These are phyloP conservation scores for Neopestalotiopsis clavispora DNA, from an alignment of 2,329 filamentous ascomycete genomes.

Conservation along the genomic window DNA sequence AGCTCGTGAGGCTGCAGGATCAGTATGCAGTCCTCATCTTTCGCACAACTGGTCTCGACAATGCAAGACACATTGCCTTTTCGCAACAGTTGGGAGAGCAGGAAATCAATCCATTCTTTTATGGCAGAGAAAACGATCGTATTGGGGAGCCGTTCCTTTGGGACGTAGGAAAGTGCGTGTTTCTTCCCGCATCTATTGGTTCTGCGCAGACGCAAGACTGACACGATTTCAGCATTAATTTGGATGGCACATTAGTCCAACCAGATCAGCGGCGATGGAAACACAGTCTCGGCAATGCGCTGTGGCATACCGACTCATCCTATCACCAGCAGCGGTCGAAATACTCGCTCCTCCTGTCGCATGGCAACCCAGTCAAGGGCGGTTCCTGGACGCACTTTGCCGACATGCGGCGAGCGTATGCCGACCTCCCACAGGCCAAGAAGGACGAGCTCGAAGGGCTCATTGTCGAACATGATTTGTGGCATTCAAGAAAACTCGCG, in stretches of 20 bases:
- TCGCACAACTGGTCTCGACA: conserved; percentile 28
- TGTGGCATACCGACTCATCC: conserved; percentile 35
- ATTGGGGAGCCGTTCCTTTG: conserved; percentile 29
- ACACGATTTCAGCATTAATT: conserved; percentile 5
- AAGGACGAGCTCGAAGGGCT: conserved; percentile 29
- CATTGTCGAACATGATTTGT: conserved; percentile 28
- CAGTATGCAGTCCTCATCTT: conserved; percentile 30
- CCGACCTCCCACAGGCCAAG: conserved; percentile 28
- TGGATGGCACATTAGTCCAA: conserved; percentile 25
- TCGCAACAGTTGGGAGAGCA: conserved; percentile 28
- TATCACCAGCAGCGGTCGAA: conserved; percentile 33
- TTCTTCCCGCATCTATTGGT: background rate
- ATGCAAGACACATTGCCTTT: conserved; percentile 29
- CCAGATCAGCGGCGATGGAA: conserved; percentile 27
- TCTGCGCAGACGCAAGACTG: background rate
- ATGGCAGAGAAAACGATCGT: conserved; percentile 30
- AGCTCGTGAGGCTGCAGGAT: conserved; percentile 31
- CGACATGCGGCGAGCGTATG: conserved; percentile 27
- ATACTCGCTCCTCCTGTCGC: conserved; percentile 31
- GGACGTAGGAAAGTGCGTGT: conserved; percentile 27
- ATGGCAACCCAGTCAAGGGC: conserved; percentile 22
- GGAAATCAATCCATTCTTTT: conserved; percentile 34
- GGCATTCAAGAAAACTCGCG: conserved; percentile 26
- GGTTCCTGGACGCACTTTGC: conserved; percentile 30
- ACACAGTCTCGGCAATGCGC: conserved; percentile 31